Evolutionary conservation across 192 early-diverging fungal genomes (phyloP), one percentile per base, ranked within the genome.

Genomic region (Coemansia sp.): DNA sequence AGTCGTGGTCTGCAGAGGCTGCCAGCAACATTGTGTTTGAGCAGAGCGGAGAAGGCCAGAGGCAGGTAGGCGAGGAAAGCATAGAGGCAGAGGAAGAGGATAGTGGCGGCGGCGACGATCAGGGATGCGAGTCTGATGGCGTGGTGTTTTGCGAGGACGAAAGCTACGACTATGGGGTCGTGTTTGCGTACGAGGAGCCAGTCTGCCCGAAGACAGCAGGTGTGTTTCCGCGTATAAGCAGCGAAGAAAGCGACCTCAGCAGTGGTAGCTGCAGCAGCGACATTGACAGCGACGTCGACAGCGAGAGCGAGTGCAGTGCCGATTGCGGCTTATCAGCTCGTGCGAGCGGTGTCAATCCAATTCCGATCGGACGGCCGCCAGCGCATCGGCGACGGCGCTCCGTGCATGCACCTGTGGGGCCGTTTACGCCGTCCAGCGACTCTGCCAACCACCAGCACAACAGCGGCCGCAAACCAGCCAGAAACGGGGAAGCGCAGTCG

Each of bases 11-110:
- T 28, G 55, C 45, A 5, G 66, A 68, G 48, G 65, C 58, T 1
- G 62, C 18, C 2, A 61, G 38, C 35, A 38, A 55, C 28, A 63
- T 78, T 57, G 71, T 78, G 36, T 78, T 78, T 73, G 76, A 78
- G 60, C 5, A 38, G 38, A 70, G 69, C 38, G 41, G 39, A 15
- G 62, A 61, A 48, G 52, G 18, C 7, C 18, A 37, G 7, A 17
- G 20, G 41, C 61, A 1, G 1, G 36, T 36, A 20, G 36, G 34
- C 35, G 59, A 61, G 14, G 17, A 39, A 18, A 15, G 37, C 12
- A 20, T 2, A 36, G 36, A 36, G n/a, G 34, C 17, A n/a, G 59
- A 61, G 34, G 37, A 61, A 36, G 18, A 45, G 1, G 20, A 22
- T n/a, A 14, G 39, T 28, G 37, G 28, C 58, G 36, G 37, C 8